Base-by-base conservation (phyloP, 1,139 yeast species). In the Wickerhamiella pararugosa region DNA sequence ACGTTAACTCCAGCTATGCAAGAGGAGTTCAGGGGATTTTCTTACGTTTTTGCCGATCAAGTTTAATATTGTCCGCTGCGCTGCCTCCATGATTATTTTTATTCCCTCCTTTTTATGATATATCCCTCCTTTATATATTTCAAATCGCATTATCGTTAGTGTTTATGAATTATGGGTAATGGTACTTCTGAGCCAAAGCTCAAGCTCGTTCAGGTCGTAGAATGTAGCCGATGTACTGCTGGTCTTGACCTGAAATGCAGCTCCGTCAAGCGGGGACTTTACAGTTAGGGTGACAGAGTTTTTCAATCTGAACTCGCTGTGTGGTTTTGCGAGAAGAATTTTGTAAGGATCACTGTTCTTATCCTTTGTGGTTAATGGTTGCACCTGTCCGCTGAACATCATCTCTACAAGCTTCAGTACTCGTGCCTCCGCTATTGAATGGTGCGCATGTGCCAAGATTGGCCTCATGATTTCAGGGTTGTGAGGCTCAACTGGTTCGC, bases 1-100 rank as follows among this genome's bases (percentile, higher is more conserved):
- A 78, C 82, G 4, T 69, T 90, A 58, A 80, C 93, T 10, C 76
- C 92, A 1, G 76, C 78, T 36, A 80, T 82, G 77, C 98, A 90
- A 67, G 96, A 90, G 56, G 93, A 84, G 65, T 90, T 90, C 71
- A 76, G 97, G 55, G 98, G 98, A 4, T 90, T 90, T 63, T 83
- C 96, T 1, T 90, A 84, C 59, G 75, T 84, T 56, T 75, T 83
- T 36, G 93, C 80, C 36, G 82, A 75, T 42, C 51, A 51, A 9
- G 48, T 57, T 11, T 57, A 47, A 45, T 15, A 21, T 27, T 26
- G 29, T 28, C 21, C 21, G 21, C 21, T 15, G 21, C 21, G 21
- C 21, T 15, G 21, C 21, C 21, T 15, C 21, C 21, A 15, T 15
- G 21, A 15, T 15, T 15, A 15, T 15, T 15, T 15, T 15, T 15